A percentile compares a stretch with the other conserved stretches of the same genome.
Evolutionary conservation across 805 yeast genomes (phyloP).

Genomic region (Starmerella potacharoeniae): DNA sequence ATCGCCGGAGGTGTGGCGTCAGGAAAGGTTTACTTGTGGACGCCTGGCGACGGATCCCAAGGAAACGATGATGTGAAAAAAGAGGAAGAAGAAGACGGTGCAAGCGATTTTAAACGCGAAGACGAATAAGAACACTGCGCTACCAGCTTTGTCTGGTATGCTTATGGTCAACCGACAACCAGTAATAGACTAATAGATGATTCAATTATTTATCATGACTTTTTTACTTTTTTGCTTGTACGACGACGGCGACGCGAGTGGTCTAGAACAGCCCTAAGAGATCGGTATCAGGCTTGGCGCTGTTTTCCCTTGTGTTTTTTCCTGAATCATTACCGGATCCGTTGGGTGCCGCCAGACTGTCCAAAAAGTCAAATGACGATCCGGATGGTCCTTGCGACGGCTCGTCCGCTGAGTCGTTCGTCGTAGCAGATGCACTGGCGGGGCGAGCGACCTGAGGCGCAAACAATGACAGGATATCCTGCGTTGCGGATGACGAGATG

Average conservation of each 20-base stretch:
- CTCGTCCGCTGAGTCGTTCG: too few species aligned
- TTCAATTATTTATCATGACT: not conserved
- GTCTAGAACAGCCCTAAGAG: conserved; percentile 26
- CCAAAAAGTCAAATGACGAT: conserved; percentile 4
- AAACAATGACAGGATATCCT: conserved; percentile 42
- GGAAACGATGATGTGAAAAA: not conserved
- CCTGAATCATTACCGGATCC: not conserved
- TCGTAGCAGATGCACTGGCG: not conserved
- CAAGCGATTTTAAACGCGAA: not conserved
- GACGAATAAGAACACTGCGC: not conserved
- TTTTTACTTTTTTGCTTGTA: too few species aligned
- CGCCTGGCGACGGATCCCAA: not conserved
- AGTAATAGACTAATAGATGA: not conserved
- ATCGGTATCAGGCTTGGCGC: conserved; percentile 22
- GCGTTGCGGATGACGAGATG: conserved; percentile 23
- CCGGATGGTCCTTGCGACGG: not conserved
- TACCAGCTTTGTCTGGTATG: too few species aligned
- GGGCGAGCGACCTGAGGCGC: conserved; percentile 14
- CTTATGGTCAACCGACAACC: not conserved
- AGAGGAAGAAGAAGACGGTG: not conserved
- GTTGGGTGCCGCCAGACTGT: not conserved
- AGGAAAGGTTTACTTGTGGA: conserved; percentile 65
- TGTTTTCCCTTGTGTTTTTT: not conserved
- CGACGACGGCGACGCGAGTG: not conserved
- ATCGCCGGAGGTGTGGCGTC: conserved; percentile 88